Base-by-base conservation (phyloP, 352 stramenopile genomes). In the Poterioochromonas sp. region DNA sequence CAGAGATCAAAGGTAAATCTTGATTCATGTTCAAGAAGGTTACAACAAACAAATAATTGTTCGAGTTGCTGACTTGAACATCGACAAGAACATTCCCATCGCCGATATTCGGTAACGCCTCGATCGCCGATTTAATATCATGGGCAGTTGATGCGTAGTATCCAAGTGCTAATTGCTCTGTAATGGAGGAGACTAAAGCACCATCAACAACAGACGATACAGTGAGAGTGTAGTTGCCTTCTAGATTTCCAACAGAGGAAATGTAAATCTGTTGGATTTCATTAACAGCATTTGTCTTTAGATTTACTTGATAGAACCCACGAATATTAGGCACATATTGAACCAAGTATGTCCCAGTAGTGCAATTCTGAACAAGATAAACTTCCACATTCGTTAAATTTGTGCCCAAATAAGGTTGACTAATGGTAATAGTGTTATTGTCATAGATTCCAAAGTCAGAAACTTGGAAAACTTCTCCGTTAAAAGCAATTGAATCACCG, bases 251-350 rank as follows among this genome's bases (percentile, higher is more conserved):
- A 11, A 40, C 0, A 74, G 65, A 74, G 5, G 32, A 51, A n/a
- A 74, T 37, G 8, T 74, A 34, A 74, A 74, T n/a, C 49, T 40
- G 34, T 54, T 74, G 65, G n/a, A 74, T n/a, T 44, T 60, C 43
- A 41, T 60, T 15, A n/a, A 62, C 41, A 32, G 40, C 3, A 22
- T 5, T 39, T 40, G 37, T 26, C 37, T 41, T 3, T 29, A 76
- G 15, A 41, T 60, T 49, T 47, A 97, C 79, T 29, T 86, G 70
- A 81, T 97, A 97, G n/a, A 82, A 83, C 2, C 92, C 92, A 79
- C 92, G 90, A 18, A 97, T 88, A 32, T 88, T 86, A 0, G 91
- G 90, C 29, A 90, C 88, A 84, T 95, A 94, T 35, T 85, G 89
- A 5, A 96, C 83, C 0, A 83, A 77, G 71, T 96, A 88, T 0